phyloP scores from a whole-genome alignment of 805 yeast species.

The Dipodascopsis uninucleata region DNA sequence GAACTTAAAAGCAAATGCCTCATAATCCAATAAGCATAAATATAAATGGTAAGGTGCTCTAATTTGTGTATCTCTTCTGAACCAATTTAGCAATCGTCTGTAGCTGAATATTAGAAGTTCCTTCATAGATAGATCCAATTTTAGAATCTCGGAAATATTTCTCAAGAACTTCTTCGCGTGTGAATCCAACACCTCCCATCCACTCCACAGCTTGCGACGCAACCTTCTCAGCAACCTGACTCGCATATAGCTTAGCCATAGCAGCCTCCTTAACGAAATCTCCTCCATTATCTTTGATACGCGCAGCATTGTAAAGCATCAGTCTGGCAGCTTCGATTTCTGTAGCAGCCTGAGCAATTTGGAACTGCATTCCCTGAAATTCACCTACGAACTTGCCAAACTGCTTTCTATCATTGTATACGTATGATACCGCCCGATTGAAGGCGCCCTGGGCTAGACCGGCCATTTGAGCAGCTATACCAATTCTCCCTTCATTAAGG shows the following conservation, averaged over 20 bases:
- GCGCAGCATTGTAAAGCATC: slow-evolving; percentile 44
- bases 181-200: slow-evolving; percentile 49
- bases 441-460: slow-evolving; percentile 47
- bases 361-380: slow-evolving; percentile 48
- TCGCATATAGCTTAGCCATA: slow-evolving; percentile 44
- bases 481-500: slow-evolving; percentile 45
- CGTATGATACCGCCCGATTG: slow-evolving; percentile 40
- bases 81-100: slow-evolving; percentile 43
- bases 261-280: slow-evolving; percentile 44
- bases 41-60: too few species aligned
- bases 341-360: slow-evolving; percentile 44
- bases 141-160: slow-evolving; percentile 45
- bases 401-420: slow-evolving; percentile 42
- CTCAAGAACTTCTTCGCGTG: slow-evolving; percentile 43
- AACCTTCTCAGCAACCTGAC: slow-evolving; percentile 41
- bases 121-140: slow-evolving; percentile 46
- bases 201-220: slow-evolving; percentile 45
- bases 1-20: neutral
- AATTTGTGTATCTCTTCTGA: slow-evolving; percentile 33
- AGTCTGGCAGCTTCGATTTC: slow-evolving; percentile 45
- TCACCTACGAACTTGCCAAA: slow-evolving; percentile 43
- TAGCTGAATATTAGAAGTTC: slow-evolving; percentile 45
- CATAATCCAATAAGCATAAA: too few species aligned
- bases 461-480: slow-evolving; percentile 46
- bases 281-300: slow-evolving; percentile 44